phyloP scores from a whole-genome alignment of 108 stramenopile species.

The Stephanodiscus triporus region DNA sequence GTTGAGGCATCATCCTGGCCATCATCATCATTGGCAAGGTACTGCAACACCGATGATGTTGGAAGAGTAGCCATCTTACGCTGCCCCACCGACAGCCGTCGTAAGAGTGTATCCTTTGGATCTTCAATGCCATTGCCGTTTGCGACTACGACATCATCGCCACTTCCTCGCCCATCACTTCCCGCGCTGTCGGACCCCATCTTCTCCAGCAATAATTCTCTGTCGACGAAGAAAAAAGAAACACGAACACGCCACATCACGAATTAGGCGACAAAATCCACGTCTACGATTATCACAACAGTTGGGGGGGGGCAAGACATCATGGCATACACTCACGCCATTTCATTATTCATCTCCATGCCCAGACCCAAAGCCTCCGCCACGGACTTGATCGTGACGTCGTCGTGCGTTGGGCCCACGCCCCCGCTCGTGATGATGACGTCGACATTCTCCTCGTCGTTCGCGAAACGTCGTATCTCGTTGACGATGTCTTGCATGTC shows the following conservation, averaged over 20 bases:
- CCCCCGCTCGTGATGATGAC: constrained; percentile 95
- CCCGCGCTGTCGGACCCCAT: constrained; percentile 32
- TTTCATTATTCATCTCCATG: constrained; percentile 82
- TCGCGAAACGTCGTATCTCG: constrained; percentile 71
- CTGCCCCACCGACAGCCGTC: constrained; percentile 78
- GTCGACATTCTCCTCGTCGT: constrained; percentile 72
- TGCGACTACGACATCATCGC: constrained; percentile 28
- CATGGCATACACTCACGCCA: constrained; percentile 63
- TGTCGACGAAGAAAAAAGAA: neutral
- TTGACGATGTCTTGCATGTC: constrained; percentile 76
- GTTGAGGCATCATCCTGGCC: neutral
- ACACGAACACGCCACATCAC: neutral
- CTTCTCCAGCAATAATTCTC: constrained; percentile 56
- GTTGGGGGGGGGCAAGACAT: too few species aligned
- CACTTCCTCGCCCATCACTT: too few species aligned
- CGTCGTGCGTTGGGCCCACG: constrained; percentile 96
- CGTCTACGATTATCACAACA: too few species aligned
- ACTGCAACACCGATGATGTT: constrained; percentile 60
- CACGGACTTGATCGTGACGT: constrained; percentile 94
- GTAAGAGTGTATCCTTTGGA: constrained; percentile 13
- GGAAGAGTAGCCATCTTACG: constrained; percentile 87
- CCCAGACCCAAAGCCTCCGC: constrained; percentile 72
- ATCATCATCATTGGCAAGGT: constrained; percentile 53
- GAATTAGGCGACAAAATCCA: neutral
- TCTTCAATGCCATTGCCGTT: constrained; percentile 30